Evolutionary conservation across 108 stramenopile genomes (phyloP), one percentile per base, ranked within the genome.

Genomic region (Aurantiochytrium sp.): DNA sequence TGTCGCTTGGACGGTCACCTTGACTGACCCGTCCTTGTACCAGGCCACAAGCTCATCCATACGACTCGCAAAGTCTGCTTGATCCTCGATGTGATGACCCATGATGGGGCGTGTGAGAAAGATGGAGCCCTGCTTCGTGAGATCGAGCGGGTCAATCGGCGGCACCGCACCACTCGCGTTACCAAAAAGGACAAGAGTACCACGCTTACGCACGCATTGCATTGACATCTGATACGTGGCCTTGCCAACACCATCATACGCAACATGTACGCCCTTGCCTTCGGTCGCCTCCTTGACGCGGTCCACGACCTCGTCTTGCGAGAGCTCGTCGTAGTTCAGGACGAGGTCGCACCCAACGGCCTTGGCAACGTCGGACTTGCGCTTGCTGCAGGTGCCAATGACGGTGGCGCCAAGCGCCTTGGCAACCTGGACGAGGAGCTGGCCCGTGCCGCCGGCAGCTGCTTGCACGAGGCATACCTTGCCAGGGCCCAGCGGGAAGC

Each of bases 401-500:
- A 96, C 96, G 71, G 92, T 94, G 92, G 91, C 95, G 89, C 96
- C 96, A 5, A 92, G 91, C 12, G 94, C 53, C 92, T 95, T 94
- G 88, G 95, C 95, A 94, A 97, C 95, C 90, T 96, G 96, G n/a
- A 95, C 95, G 5, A 96, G 95, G 94, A 95, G 96, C 90, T 96
- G 96, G 73, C 96, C 94, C 12, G 96, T 96, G 28, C 95, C 96
- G 55, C 96, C 94, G 5, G 94, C 96, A 19, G 73, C 89, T 4
- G 73, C 89, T 16, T 49, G 45, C 19, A 89, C 73, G 5, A 83
- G 43, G 5, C 35, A 64, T 4, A 6, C 47, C 28, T 58, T 5
- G 5, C 89, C 89, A 49, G 23, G 45, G 5, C 49, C 64, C n/a
- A 47, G 44, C 44, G 35, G 88, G 4, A 71, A 58, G 25, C 10